Base-by-base conservation (phyloP, 2,329 filamentous ascomycete species). In the Lecanicillium sp. region DNA sequence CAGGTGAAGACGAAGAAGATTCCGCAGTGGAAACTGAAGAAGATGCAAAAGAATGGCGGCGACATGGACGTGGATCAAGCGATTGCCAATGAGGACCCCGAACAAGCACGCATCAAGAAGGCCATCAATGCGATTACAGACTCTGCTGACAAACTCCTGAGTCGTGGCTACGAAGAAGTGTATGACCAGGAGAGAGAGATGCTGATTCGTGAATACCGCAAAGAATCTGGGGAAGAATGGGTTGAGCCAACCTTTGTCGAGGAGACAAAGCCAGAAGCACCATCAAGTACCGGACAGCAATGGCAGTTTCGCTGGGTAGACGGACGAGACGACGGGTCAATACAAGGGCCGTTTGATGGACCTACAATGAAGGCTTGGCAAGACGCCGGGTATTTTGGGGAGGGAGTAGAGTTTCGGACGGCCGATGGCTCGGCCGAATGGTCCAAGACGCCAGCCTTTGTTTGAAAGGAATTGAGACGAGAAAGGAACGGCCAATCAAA, bases 231-330 rank as follows among this genome's bases (percentile, higher is more conserved):
- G 25, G 87, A 95, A 51, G 77, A 83, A 8, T 98, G 92, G 92
- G 58, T 62, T 15, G 67, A 77, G 46, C 67, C 63, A n/a, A 45
- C 53, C 29, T 54, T 51, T 29, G 55, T 53, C 14, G 52, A 52
- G 25, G 50, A 38, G 16, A 18, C 25, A 9, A 29, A 29, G 7
- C 16, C 20, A 25, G 27, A 16, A 29, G 29, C 20, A 29, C 20
- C 19, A 25, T 6, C 16, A 20, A 9, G 16, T 33, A n/a, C 22
- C 22, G 22, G 22, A 11, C 22, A 25, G 22, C 22, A 35, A 12
- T 98, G 90, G 89, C 85, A 96, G 60, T 98, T 87, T 58, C 75
- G 86, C 42, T 98, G 92, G 92, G 81, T 79, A 29, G 88, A 95
- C 57, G 86, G 85, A 14, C 73, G 88, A 29, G 90, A 95, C 53